Evolutionary conservation across 805 yeast genomes (phyloP).

Genomic region (Starmerella stellata): DNA sequence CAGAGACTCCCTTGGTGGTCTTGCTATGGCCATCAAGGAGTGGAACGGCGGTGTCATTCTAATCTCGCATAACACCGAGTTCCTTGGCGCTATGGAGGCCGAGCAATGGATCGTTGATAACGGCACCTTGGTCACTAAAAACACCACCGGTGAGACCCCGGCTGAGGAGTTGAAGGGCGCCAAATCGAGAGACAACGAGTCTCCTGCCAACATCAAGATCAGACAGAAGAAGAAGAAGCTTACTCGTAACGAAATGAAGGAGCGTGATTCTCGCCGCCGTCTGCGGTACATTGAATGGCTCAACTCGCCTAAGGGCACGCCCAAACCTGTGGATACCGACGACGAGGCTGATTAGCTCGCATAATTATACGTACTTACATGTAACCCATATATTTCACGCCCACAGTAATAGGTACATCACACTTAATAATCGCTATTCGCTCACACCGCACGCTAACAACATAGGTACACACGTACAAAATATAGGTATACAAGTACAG

Average conservation of each 20-base stretch:
- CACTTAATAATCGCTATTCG: no score
- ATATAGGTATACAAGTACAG: no score
- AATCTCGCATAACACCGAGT: conserved; percentile 95
- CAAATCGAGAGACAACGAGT: conserved; percentile 40
- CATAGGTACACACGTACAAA: no score
- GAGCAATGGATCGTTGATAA: conserved; percentile 96
- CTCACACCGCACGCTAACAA: no score
- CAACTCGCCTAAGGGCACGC: conserved; percentile 93
- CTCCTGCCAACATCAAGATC: conserved; percentile 91
- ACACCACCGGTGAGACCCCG: conserved; percentile 26
- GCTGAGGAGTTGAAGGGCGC: conserved; percentile 31
- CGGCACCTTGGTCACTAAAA: conserved; percentile 62
- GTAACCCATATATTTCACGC: neutral
- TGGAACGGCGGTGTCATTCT: conserved; percentile 97
- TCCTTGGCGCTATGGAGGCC: conserved; percentile 92
- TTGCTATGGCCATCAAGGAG: conserved; percentile 93
- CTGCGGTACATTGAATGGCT: conserved; percentile 88
- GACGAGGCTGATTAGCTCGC: conserved; percentile 53
- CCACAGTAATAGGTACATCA: no score
- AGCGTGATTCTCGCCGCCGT: conserved; percentile 83
- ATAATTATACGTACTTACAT: neutral
- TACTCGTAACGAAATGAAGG: conserved; percentile 90
- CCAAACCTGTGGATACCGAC: conserved; percentile 83
- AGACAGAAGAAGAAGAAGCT: conserved; percentile 86
- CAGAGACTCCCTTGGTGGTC: conserved; percentile 93